A percentile compares a stretch with the other conserved stretches of the same genome.
Conservation (phyloP, 176 grass and related monocot genomes). For the Paspalum vaginatum region DNA sequence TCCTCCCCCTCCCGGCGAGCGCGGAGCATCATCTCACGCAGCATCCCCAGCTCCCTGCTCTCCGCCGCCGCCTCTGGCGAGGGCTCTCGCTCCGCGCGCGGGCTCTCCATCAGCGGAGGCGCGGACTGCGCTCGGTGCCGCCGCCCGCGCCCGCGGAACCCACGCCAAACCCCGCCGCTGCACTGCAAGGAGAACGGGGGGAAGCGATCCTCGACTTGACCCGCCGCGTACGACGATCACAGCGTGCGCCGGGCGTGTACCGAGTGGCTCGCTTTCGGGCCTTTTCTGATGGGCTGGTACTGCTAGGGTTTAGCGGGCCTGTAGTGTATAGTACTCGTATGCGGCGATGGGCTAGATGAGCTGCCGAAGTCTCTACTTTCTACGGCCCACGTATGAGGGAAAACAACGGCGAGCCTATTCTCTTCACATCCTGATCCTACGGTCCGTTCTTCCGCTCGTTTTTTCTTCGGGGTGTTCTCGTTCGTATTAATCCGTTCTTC, state of each 20-base stretch:
- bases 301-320: neutral
- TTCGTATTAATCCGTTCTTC: no score
- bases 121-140: neutral
- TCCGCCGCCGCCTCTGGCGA: neutral
- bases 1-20: conserved; percentile 28
- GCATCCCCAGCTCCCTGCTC: neutral
- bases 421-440: no score
- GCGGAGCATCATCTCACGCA: conserved; percentile 21
- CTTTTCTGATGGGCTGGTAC: neutral
- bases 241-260: neutral
- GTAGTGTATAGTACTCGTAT: neutral
- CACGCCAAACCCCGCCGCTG: neutral
- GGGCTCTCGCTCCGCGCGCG: neutral
- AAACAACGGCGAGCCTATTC: neutral
- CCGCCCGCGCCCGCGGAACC: neutral
- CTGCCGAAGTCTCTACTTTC: neutral
- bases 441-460: no score
- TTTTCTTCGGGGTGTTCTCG: no score
- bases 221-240: neutral
- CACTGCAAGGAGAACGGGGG: neutral
- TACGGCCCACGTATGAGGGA: neutral
- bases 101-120: conserved; percentile 18
- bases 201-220: no score
- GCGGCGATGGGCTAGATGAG: neutral
- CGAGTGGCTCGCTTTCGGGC: no score